Evolutionary conservation across 208 protist genomes (phyloP).

Genomic region (Entamoeba moshkovskii): DNA sequence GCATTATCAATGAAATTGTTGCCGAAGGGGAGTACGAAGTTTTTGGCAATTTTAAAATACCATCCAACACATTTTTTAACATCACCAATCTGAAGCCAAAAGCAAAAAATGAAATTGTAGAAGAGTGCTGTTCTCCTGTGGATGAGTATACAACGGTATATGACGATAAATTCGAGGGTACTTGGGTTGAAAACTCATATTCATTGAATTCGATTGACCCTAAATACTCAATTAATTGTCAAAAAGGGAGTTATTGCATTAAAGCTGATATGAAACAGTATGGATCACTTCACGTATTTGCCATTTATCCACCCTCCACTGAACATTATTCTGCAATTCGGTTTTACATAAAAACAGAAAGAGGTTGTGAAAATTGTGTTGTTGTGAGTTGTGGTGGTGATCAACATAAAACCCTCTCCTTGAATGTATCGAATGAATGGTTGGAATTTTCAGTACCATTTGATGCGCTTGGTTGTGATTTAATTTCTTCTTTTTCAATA

Average conservation of each 20-base stretch:
- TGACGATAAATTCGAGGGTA: neutral
- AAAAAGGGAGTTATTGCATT: neutral
- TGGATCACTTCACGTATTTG: neutral
- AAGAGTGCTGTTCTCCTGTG: neutral
- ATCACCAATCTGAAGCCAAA: neutral
- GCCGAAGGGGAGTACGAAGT: neutral
- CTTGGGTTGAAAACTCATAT: neutral
- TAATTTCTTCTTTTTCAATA: neutral
- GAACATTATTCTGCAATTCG: neutral
- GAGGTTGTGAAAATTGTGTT: neutral
- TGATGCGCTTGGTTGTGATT: neutral
- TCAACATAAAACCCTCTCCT: neutral
- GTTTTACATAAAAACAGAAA: neutral
- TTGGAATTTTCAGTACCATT: neutral
- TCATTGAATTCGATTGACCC: neutral
- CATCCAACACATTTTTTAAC: neutral
- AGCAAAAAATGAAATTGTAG: neutral
- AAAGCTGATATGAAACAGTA: neutral
- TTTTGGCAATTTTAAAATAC: neutral
- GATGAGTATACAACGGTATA: neutral
- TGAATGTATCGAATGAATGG: neutral
- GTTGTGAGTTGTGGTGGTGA: neutral
- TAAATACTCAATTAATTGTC: neutral
- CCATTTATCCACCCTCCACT: neutral
- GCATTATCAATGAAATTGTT: neutral